Base-by-base conservation (phyloP, 306 rosid species). In the Trifolium fragiferum region DNA sequence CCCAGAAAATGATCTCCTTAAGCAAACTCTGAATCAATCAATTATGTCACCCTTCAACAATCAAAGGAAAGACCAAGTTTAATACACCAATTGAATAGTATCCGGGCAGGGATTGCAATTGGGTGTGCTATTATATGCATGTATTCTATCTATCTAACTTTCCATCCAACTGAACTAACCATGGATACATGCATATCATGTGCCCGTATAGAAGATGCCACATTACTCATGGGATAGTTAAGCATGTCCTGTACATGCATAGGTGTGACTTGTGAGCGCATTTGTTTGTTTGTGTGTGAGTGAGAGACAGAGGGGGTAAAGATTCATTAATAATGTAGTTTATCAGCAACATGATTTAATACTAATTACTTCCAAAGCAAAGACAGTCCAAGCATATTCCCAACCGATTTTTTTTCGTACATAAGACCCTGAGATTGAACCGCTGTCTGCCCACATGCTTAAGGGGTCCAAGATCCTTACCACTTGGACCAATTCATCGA, bases 41-140 rank as follows among this genome's bases (percentile, higher is more conserved):
- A 7, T 75, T 73, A 70, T 80, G 68, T 68, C 81, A 78, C 82
- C 84, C 81, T 78, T 75, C 72, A 77, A 81, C 51, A 75, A 77
- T 69, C 25, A 68, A 68, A 73, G 53, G 32, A 38, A 68, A 7
- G 38, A 61, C 63, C 27, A 11, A 19, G 80, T 8, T 61, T 55
- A 68, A 80, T 40, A 64, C 64, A 65, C 72, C 44, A 30, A 65
- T 49, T 44, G 33, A 66, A 47, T 20, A 60, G 53, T 66, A 69
- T 40, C 6, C 62, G n/a, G 57, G 59, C 2, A 43, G 33, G 35
- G 35, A 33, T 40, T 63, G 53, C 10, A 15, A 49, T 78, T 74
- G 61, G 51, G 25, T 44, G 43, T 53, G 54, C 67, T 20, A 41
- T 70, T 49, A 68, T 35, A 75, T 30, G 59, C 8, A 43, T 53